Base-by-base conservation (phyloP, 306 rosid species). In the Gastrolobium bilobum region DNA sequence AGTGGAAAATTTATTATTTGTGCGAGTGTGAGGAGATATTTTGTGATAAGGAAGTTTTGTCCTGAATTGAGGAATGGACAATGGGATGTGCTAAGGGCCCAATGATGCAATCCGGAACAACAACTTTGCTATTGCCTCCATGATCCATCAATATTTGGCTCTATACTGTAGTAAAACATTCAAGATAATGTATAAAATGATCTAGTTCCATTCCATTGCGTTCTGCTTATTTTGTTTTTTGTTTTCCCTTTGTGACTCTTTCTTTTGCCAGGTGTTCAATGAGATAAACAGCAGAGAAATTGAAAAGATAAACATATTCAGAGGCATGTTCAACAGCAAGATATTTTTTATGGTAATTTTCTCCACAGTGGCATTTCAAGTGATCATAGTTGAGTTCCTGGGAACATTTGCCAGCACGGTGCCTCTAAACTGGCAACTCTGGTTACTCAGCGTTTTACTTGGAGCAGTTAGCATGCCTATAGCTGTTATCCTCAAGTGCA, bases 271-370 rank as follows among this genome's bases (percentile, higher is more conserved):
- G 98, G 98, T 94, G 64, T 94, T 94, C 60, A 94, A 94, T 73
- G 94, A 94, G 87, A 85, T 94, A 64, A 94, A 94, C 90, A 92
- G 98, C 85, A 81, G 98, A 76, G 96, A 92, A 13, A 88, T 94
- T 10, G 97, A 89, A 74, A 92, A 88, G 88, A 92, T 92, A 88
- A 94, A 94, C 83, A 79, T 94, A 62, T 89, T 94, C 83, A 89
- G 85, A 40, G 97, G 97, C 79, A 90, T 94, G 71, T 90, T 94
- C 43, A 54, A 81, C 65, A 89, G 96, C 84, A 85, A 94, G 98
- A 69, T 94, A 65, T 94, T 94, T 67, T 50, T 94, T 30, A 58
- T 62, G 5, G 90, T 94, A 31, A 87, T 94, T 69, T 74, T 84
- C 50, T 29, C 80, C 80, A 94, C 98, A 10, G 96, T 86, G 51